phyloP scores from a whole-genome alignment of 192 early-diverging fungal genomes.

The Powellomyces hirtus region DNA sequence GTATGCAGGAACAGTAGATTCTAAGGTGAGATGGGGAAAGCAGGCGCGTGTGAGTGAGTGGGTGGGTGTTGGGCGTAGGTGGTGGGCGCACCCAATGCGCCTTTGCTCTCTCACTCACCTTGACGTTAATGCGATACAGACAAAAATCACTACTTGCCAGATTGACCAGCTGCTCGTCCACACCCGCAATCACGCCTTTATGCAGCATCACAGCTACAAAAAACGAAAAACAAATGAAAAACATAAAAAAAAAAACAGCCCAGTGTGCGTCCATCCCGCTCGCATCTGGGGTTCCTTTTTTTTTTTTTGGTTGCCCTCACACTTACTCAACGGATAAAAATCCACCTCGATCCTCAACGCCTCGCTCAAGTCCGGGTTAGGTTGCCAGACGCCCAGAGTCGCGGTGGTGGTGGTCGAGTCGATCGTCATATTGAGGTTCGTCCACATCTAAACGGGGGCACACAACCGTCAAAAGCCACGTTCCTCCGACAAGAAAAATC shows the following conservation, averaged over 20 bases:
- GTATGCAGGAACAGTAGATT: conserved; percentile 76
- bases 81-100: too few relatives aligned
- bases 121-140: conserved; percentile 63
- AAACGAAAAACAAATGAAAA: conserved; percentile 15
- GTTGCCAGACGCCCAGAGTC: conserved; percentile 5
- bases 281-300: too few relatives aligned
- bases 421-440: conserved; percentile 5
- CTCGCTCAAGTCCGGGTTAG: conserved; percentile 10
- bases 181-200: conserved; percentile 71
- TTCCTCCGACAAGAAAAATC: too few relatives aligned
- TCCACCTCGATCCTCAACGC: conserved; percentile 62
- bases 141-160: conserved; percentile 56
- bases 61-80: neutral
- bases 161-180: conserved; percentile 65
- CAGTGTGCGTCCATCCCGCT: too few relatives aligned
- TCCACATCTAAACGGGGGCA: conserved; percentile 31
- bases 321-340: conserved; percentile 76
- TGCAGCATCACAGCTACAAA: conserved; percentile 71
- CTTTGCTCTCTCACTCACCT: too few relatives aligned
- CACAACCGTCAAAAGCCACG: too few relatives aligned
- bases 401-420: neutral
- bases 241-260: too few relatives aligned
- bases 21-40: conserved; percentile 48
- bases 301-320: too few relatives aligned
- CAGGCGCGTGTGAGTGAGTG: neutral